Conservation (phyloP, 2,329 filamentous ascomycete species). For the Fusarium foetens region DNA sequence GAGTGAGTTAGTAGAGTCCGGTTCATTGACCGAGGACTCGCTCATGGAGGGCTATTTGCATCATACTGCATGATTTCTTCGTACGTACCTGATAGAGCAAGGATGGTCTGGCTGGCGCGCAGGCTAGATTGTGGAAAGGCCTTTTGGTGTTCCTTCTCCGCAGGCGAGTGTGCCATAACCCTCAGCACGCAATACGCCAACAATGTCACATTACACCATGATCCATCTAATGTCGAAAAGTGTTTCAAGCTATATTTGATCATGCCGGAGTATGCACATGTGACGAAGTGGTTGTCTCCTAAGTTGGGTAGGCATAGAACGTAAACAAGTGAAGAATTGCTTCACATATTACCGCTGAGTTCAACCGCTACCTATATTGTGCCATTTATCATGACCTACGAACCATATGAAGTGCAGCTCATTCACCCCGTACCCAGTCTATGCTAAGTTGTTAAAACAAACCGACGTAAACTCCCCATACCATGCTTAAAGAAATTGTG, state of each 20-base stretch:
- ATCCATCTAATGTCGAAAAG: slow-evolving; percentile 35
- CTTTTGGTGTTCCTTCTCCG: slow-evolving; percentile 32
- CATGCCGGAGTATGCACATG: not conserved
- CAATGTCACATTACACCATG: slow-evolving; percentile 41
- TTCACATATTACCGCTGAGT: not conserved
- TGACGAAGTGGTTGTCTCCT: not conserved
- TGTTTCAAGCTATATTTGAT: slow-evolving; percentile 24
- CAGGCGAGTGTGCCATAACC: slow-evolving; percentile 38
- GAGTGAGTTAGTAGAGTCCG: slow-evolving; percentile 40
- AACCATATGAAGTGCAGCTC: not conserved
- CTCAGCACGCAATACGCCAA: slow-evolving; percentile 37
- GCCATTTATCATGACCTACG: not conserved
- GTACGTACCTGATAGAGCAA: slow-evolving; percentile 50
- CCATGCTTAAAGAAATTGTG: slow-evolving; percentile 34
- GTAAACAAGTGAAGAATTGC: not conserved
- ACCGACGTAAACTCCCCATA: slow-evolving; percentile 37
- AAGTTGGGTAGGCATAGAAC: not conserved
- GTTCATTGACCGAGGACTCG: slow-evolving; percentile 31
- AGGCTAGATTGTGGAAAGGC: slow-evolving; percentile 43
- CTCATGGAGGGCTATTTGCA: slow-evolving; percentile 45
- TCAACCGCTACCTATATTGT: not conserved
- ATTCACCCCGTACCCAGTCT: slow-evolving; percentile 18
- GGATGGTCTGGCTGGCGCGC: slow-evolving; percentile 44
- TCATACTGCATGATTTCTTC: slow-evolving; percentile 46
- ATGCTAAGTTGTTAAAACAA: slow-evolving; percentile 13